Evolutionary conservation across 2,329 filamentous ascomycete species (phyloP).

Genomic region (Aureobasidium lini): DNA sequence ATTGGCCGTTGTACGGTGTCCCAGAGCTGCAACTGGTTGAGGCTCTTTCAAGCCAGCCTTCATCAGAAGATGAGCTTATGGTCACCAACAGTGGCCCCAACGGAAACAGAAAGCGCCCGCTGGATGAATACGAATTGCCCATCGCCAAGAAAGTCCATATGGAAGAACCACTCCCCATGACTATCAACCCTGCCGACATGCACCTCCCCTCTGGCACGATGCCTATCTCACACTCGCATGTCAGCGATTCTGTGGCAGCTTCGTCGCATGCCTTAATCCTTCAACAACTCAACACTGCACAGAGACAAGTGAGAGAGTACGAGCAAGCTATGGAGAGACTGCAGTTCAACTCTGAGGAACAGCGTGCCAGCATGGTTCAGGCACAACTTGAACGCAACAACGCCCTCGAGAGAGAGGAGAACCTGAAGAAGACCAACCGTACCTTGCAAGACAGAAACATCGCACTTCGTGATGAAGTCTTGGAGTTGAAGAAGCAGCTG

Average conservation of each 20-base stretch:
- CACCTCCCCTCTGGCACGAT: constrained; percentile 25
- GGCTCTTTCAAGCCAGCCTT: neutral
- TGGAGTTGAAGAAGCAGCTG: constrained; percentile 24
- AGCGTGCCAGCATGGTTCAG: constrained; percentile 22
- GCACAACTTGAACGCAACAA: constrained; percentile 22
- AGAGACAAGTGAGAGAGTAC: constrained; percentile 21
- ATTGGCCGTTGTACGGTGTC: constrained; percentile 17
- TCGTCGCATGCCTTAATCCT: constrained; percentile 1
- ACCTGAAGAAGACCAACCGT: neutral
- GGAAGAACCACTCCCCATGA: constrained; percentile 18
- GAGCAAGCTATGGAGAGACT: constrained; percentile 25
- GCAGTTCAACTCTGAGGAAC: constrained; percentile 28
- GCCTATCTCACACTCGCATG: constrained; percentile 17
- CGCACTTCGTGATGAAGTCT: constrained; percentile 22
- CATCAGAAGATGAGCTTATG: constrained; percentile 1
- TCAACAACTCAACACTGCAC: neutral
- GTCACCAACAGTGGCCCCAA: neutral
- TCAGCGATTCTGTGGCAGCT: constrained; percentile 35
- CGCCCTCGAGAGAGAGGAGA: constrained; percentile 18
- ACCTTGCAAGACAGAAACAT: neutral
- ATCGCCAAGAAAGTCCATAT: constrained; percentile 23
- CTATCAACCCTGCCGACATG: constrained; percentile 27
- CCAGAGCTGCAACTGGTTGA: constrained; percentile 11
- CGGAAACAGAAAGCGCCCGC: constrained; percentile 6
- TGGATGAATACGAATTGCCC: neutral